Conservation (phyloP, 257 asterid species). For the Rauvolfia tetraphylla region DNA sequence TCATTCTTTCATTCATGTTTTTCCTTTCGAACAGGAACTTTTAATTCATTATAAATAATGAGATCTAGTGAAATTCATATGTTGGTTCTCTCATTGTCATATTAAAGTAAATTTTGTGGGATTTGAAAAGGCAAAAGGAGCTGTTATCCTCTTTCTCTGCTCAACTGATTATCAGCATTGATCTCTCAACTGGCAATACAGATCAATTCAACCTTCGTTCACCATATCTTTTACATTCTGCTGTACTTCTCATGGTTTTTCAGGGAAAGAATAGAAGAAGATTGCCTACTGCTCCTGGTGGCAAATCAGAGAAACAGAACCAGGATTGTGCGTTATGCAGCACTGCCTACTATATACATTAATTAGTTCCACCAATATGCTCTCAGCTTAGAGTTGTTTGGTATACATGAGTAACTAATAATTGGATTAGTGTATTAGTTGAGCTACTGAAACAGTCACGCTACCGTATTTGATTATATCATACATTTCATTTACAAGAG, state of each 20-base stretch:
- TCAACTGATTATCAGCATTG: neutral
- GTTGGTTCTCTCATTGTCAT: neutral
- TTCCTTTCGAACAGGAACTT: neutral
- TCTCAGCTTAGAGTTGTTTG: neutral
- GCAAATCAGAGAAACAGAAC: neutral
- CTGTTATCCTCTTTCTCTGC: neutral
- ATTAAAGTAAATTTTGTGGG: neutral
- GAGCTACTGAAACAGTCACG: neutral
- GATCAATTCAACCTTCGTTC: too few relatives aligned
- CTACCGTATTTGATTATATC: constrained; percentile 12
- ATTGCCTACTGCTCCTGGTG: too few relatives aligned
- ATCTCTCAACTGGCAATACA: neutral
- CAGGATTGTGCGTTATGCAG: neutral
- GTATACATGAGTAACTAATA: neutral
- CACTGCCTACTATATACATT: neutral
- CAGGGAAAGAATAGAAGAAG: too few relatives aligned
- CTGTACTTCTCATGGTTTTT: too few relatives aligned
- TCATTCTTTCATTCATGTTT: constrained; percentile 21
- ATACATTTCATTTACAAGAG: constrained; percentile 36
- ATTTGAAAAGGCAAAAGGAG: neutral
- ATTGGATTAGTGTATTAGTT: neutral
- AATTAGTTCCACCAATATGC: neutral
- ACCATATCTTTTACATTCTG: too few relatives aligned
- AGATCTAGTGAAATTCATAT: neutral
- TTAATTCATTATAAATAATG: neutral